These are phyloP conservation scores for Cyclaneusma minus DNA, from an alignment of 2,329 filamentous ascomycete genomes.

Conservation along the genomic window DNA sequence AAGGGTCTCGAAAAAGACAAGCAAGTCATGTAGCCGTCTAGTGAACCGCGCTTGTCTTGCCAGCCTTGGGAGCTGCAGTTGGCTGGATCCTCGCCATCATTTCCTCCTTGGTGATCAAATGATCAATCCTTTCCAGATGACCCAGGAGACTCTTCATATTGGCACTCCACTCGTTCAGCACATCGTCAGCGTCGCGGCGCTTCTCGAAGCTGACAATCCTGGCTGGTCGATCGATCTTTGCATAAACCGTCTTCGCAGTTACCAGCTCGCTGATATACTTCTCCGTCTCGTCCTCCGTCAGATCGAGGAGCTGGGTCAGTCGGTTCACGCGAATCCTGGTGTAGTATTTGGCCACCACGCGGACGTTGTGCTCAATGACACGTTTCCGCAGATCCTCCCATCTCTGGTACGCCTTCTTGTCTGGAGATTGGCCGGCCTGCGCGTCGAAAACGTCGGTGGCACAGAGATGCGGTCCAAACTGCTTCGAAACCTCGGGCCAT, in stretches of 20 bases:
- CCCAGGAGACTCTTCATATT: conserved; percentile 93
- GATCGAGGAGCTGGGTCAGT: conserved; percentile 76
- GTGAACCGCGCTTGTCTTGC: neutral
- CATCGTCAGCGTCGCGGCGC: conserved; percentile 85
- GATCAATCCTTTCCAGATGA: conserved; percentile 79
- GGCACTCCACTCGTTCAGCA: conserved; percentile 95
- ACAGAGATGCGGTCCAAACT: conserved; percentile 79
- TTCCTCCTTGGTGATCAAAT: conserved; percentile 98
- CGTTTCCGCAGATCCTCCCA: conserved; percentile 96
- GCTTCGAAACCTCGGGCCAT: conserved; percentile 84
- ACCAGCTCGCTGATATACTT: conserved; percentile 98
- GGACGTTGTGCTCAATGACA: conserved; percentile 97
- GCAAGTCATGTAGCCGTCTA: conserved; percentile 1
- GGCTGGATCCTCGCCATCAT: conserved; percentile 98
- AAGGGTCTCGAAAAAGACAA: too few relatives aligned
- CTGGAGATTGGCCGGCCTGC: conserved; percentile 44
- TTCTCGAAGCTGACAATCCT: conserved; percentile 88
- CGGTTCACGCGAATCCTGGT: conserved; percentile 89
- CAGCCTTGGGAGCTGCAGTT: conserved; percentile 14
- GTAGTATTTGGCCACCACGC: conserved; percentile 96
- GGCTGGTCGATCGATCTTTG: conserved; percentile 90
- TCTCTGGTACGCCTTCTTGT: conserved; percentile 68
- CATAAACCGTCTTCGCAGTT: conserved; percentile 93
- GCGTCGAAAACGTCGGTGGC: conserved; percentile 79
- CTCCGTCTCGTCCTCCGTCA: conserved; percentile 91